Evolutionary conservation across 1,284 basidiomycete species (phyloP).

Genomic region (Bjerkandera adusta): DNA sequence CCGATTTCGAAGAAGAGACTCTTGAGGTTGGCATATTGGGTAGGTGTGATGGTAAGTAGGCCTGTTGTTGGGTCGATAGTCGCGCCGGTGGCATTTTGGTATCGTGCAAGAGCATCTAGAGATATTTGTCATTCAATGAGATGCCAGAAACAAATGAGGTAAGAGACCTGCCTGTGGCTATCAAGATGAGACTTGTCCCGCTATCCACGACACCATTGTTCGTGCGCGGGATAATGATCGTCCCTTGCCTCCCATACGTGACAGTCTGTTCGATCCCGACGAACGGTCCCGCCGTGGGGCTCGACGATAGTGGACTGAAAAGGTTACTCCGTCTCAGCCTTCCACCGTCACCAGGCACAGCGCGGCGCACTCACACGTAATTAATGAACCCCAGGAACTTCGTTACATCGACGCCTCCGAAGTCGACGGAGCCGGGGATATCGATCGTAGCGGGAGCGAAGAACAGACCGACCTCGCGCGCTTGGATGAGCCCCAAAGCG

Average conservation of each 20-base stretch:
- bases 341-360: background rate
- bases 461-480: conserved; percentile 9
- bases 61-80: conserved; percentile 44
- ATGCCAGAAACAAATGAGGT: background rate
- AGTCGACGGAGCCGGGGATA: conserved; percentile 11
- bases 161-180: conserved; percentile 12
- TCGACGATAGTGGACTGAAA: conserved; percentile 10
- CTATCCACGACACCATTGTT: conserved; percentile 14
- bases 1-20: conserved; percentile 53
- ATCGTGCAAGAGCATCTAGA: conserved; percentile 45
- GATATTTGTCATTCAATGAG: background rate
- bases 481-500: conserved; percentile 3
- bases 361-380: conserved; percentile 37
- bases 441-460: conserved; percentile 8
- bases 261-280: conserved; percentile 16
- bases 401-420: conserved; percentile 12
- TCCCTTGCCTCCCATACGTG: conserved; percentile 8
- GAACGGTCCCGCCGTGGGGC: conserved; percentile 31
- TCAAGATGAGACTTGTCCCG: conserved; percentile 16
- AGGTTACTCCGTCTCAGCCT: background rate
- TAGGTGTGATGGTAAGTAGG: conserved; percentile 47
- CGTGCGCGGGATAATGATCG: conserved; percentile 1
- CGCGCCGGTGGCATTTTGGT: conserved; percentile 48
- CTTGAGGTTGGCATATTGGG: conserved; percentile 47
- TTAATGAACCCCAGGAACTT: conserved; percentile 38